A percentile compares a stretch with the other conserved stretches of the same genome.
These are phyloP conservation scores for Curvularia hawaiiensis DNA, from an alignment of 2,329 filamentous ascomycete species.

Conservation along the genomic window DNA sequence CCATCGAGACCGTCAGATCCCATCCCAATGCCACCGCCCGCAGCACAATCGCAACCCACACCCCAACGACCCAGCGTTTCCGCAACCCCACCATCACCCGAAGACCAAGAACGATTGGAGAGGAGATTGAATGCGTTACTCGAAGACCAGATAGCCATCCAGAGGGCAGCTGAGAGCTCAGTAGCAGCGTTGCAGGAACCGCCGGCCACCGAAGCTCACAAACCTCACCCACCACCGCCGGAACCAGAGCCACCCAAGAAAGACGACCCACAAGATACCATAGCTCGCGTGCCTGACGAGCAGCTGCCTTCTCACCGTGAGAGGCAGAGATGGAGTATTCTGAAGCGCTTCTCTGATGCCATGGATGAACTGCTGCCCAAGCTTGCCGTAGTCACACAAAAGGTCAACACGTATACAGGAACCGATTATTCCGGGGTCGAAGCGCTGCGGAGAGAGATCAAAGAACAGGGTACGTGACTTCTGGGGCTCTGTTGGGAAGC, in stretches of 20 bases:
- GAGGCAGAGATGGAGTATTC: slow-evolving; percentile 60
- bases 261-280: slow-evolving; percentile 30
- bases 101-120: slow-evolving; percentile 24
- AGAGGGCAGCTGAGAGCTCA: slow-evolving; percentile 11
- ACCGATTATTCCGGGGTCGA: slow-evolving; percentile 87
- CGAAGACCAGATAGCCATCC: slow-evolving; percentile 16
- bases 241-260: slow-evolving; percentile 7
- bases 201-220: slow-evolving; percentile 6
- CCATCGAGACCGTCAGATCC: slow-evolving; percentile 19
- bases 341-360: slow-evolving; percentile 68
- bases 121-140: slow-evolving; percentile 20
- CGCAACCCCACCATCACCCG: slow-evolving; percentile 18
- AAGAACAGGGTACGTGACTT: slow-evolving; percentile 59
- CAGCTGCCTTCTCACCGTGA: slow-evolving; percentile 60
- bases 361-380: slow-evolving; percentile 92
- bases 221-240: slow-evolving; percentile 14
- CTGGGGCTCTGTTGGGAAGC: neutral
- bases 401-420: slow-evolving; percentile 91
- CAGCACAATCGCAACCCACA: slow-evolving; percentile 17
- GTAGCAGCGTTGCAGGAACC: slow-evolving; percentile 9
- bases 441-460: slow-evolving; percentile 78
- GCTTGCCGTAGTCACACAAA: slow-evolving; percentile 81
- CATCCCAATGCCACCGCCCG: slow-evolving; percentile 30
- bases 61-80: slow-evolving; percentile 13
- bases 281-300: slow-evolving; percentile 44